Percentiles rank a stretch among this genome's conserved stretches.
Evolutionary conservation across 2,329 filamentous ascomycete genomes (phyloP).

Genomic region (Gyromitra esculenta): DNA sequence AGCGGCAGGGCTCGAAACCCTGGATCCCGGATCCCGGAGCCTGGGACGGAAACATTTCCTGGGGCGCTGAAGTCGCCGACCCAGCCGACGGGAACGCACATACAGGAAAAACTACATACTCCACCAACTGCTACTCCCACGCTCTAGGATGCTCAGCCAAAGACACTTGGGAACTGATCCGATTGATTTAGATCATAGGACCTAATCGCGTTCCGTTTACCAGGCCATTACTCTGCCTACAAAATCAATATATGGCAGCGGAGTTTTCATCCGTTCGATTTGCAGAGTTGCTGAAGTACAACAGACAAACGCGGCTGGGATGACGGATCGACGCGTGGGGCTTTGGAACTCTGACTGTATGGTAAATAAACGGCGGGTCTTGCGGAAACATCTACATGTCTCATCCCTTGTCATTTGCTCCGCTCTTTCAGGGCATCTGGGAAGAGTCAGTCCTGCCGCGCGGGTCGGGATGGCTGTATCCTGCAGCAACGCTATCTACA

Average conservation of each 20-base stretch:
- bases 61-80: constrained; percentile 6
- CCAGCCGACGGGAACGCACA: neutral
- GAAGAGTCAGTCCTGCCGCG: neutral
- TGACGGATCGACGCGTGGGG: neutral
- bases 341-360: neutral
- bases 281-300: constrained; percentile 1
- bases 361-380: neutral
- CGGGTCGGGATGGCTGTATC: neutral
- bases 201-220: neutral
- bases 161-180: neutral
- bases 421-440: neutral
- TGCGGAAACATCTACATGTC: neutral
- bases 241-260: neutral
- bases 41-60: neutral
- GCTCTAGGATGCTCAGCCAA: neutral
- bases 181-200: neutral
- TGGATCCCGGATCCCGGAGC: neutral
- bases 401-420: constrained; percentile 1
- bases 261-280: constrained; percentile 2
- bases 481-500: neutral
- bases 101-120: neutral
- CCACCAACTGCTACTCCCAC: neutral
- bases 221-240: neutral
- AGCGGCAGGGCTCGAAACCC: neutral
- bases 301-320: neutral